Evolutionary conservation across 1,284 basidiomycete genomes (phyloP), one percentile per base, ranked within the genome.

Genomic region (Marasmius sp.): DNA sequence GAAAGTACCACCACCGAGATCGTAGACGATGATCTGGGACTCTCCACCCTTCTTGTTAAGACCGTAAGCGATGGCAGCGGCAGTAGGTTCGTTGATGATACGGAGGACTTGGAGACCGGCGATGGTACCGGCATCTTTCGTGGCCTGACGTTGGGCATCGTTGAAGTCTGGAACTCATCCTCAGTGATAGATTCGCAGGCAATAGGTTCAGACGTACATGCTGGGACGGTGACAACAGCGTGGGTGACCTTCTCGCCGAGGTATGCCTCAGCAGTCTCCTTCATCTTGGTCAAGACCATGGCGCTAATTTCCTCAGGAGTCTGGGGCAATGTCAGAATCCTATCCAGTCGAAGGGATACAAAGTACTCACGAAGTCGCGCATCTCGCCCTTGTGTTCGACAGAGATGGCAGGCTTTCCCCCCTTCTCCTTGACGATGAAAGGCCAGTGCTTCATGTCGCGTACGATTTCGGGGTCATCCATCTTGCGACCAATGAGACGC

Each of bases 81-180:
- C 96, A 57, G 97, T 98, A 58, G 97, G 97, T 80, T 99, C 97
- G 81, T 98, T 98, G 81, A 99, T 96, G 77, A 98, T 98, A 81
- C 96, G 94, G 71, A 98, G 91, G 64, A 98, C 94, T 67, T 91
- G 88, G 59, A 99, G 91, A 77, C 97, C 96, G 57, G 97, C 95
- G 70, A 98, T 98, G 45, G 91, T 93, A 71, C 97, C 97, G 67
- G 97, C 95, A 73, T 99, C 97, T 84, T 98, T 98, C 78, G 97
- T 99, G 11, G 96, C 97, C 77, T 97, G 95, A 77, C 96, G 95
- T 80, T 99, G 97, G 74, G 96, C 94, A 81, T 99, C 95, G 79
- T 98, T 98, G 88, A 97, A 97, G 85, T 96, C 87, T 89, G 51
- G 0, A 37, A 10, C 14, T 41, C 36, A 62, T 33, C 47, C 36